phyloP scores from a whole-genome alignment of 2,329 filamentous ascomycete species.

The Hymenoscyphus infarciens region DNA sequence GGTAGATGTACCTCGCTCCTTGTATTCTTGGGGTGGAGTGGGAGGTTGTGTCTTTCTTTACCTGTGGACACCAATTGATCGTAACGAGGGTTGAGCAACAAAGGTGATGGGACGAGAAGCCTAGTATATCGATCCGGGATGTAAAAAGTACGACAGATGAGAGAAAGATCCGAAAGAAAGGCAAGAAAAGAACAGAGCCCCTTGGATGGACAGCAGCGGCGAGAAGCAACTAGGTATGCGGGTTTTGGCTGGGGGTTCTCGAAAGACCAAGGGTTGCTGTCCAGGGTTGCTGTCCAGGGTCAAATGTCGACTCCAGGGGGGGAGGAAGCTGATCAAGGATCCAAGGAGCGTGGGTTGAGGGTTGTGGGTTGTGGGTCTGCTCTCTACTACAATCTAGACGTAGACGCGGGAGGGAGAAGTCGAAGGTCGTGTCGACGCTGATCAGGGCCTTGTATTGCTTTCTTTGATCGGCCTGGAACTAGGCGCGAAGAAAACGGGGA shows the following conservation, averaged over 20 bases:
- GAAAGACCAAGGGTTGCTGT: background rate
- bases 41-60: background rate
- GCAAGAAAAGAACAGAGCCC: slow-evolving; percentile 1
- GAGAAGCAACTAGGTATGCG: background rate
- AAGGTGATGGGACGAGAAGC: slow-evolving; percentile 6
- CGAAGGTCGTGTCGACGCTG: background rate
- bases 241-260: background rate
- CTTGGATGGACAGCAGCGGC: background rate
- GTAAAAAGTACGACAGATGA: slow-evolving; percentile 1
- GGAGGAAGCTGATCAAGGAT: background rate
- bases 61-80: background rate
- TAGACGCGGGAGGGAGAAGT: background rate
- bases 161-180: background rate
- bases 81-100: slow-evolving; percentile 9
- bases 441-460: background rate
- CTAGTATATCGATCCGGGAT: slow-evolving; percentile 11
- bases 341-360: slow-evolving; percentile 1
- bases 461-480: background rate
- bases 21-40: background rate
- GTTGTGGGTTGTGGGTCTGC: background rate
- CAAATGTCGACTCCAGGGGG: background rate
- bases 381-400: background rate
- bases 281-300: background rate
- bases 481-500: background rate
- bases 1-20: slow-evolving; percentile 8